Evolutionary conservation across 306 rosid species (phyloP).

Genomic region (Pueraria montana): DNA sequence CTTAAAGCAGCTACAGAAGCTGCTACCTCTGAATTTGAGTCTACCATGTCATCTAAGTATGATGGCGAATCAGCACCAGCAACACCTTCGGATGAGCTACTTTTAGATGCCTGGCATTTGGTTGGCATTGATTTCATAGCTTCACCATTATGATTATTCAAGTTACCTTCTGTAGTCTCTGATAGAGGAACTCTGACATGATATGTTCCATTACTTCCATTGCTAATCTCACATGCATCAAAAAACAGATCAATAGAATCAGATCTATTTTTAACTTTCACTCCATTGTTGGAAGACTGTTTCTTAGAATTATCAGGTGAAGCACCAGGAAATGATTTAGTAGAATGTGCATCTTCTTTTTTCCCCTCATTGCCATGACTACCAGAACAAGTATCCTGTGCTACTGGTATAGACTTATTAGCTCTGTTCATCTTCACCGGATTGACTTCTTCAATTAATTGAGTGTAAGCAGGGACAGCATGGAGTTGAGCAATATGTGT

Average conservation of each 20-base stretch:
- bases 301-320: constrained; percentile 54
- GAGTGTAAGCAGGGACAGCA: constrained; percentile 75
- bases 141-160: constrained; percentile 43
- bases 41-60: constrained; percentile 69
- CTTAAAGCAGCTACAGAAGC: constrained; percentile 87
- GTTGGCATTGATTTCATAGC: constrained; percentile 55
- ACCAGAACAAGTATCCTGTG: constrained; percentile 42
- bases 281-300: constrained; percentile 57
- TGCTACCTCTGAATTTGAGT: constrained; percentile 83
- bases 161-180: constrained; percentile 48
- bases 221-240: constrained; percentile 60
- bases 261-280: constrained; percentile 53
- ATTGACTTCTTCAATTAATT: constrained; percentile 69
- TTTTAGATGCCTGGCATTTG: constrained; percentile 47
- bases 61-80: constrained; percentile 60
- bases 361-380: constrained; percentile 44
- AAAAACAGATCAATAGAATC: constrained; percentile 56
- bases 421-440: constrained; percentile 51
- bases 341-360: constrained; percentile 41
- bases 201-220: constrained; percentile 55
- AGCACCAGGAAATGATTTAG: constrained; percentile 45
- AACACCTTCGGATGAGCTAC: constrained; percentile 53
- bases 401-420: constrained; percentile 52
- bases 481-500: constrained; percentile 69
- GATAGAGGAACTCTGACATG: constrained; percentile 54